Conservation (phyloP, 805 yeast genomes). For the Wickerhamiella azyma region DNA sequence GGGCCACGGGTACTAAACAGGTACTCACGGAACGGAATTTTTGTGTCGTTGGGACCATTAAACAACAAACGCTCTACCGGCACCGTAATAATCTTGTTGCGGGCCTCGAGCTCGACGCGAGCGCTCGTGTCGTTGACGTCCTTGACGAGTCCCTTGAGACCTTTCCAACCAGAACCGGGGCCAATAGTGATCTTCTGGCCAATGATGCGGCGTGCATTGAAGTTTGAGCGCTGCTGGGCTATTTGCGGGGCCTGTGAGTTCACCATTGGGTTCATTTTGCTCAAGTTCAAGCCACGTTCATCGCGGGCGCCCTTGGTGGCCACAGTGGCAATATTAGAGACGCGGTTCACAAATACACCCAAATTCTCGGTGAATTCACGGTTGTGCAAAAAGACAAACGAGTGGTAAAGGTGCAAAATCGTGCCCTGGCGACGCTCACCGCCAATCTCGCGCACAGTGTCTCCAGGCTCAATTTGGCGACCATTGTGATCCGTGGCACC, state of each 20-base stretch:
- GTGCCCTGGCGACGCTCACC: slow-evolving; percentile 85
- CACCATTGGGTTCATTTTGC: slow-evolving; percentile 75
- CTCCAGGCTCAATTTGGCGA: slow-evolving; percentile 75
- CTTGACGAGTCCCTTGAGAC: slow-evolving; percentile 81
- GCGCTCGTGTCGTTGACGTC: slow-evolving; percentile 90
- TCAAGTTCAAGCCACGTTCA: slow-evolving; percentile 52
- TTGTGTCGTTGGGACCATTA: slow-evolving; percentile 38
- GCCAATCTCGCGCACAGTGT: slow-evolving; percentile 70
- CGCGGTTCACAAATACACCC: slow-evolving; percentile 77
- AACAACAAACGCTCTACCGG: slow-evolving; percentile 68
- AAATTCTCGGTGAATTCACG: slow-evolving; percentile 69
- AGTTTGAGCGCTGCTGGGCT: slow-evolving; percentile 26
- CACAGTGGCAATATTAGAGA: slow-evolving; percentile 65
- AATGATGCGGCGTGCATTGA: slow-evolving; percentile 32
- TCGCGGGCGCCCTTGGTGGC: slow-evolving; percentile 67
- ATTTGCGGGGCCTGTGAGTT: slow-evolving; percentile 44
- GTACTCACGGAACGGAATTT: slow-evolving; percentile 66
- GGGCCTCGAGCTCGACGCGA: slow-evolving; percentile 86
- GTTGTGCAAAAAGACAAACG: slow-evolving; percentile 64
- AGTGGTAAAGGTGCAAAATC: slow-evolving; percentile 74
- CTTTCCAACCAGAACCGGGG: slow-evolving; percentile 85
- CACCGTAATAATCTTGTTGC: slow-evolving; percentile 74
- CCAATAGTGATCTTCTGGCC: slow-evolving; percentile 77
- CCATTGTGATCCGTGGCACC: slow-evolving; percentile 82
- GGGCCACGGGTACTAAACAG: slow-evolving; percentile 23